Conservation (phyloP, 2,329 filamentous ascomycete genomes). For the Fusarium sp. region DNA sequence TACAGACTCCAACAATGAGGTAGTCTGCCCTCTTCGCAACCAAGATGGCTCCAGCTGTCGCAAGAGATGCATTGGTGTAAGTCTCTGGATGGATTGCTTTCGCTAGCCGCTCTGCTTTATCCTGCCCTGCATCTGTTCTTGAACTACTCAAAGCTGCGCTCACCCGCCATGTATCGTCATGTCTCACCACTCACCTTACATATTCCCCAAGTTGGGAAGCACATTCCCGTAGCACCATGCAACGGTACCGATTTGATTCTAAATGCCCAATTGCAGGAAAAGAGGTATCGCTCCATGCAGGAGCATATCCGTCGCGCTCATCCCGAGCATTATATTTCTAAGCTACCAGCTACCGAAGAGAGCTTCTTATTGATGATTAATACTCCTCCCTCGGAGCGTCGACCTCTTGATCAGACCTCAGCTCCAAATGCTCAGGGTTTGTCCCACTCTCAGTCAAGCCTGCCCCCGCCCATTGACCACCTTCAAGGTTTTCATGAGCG, state of each 20-base stretch:
- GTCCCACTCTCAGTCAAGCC: constrained; percentile 37
- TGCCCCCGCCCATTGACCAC: constrained; percentile 41
- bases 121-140: constrained; percentile 20
- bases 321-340: constrained; percentile 96
- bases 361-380: constrained; percentile 98
- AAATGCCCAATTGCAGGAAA: constrained; percentile 72
- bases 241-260: constrained; percentile 42
- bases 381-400: constrained; percentile 81
- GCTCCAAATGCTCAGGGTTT: constrained; percentile 51
- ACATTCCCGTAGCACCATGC: constrained; percentile 28
- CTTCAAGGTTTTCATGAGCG: constrained; percentile 50
- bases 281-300: constrained; percentile 98
- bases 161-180: constrained; percentile 39
- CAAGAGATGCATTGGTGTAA: constrained; percentile 97
- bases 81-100: constrained; percentile 58
- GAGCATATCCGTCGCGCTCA: constrained; percentile 98
- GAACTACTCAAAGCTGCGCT: constrained; percentile 28
- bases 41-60: constrained; percentile 97
- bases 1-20: constrained; percentile 92
- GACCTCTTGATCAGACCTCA: constrained; percentile 57
- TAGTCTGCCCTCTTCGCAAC: constrained; percentile 94
- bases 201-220: constrained; percentile 26
- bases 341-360: constrained; percentile 97
- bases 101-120: constrained; percentile 21
- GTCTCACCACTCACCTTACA: constrained; percentile 45